Percentiles rank a stretch among this genome's conserved stretches.
phyloP scores from a whole-genome alignment of 2,329 filamentous ascomycete species.

The Aspergillus fructus region DNA sequence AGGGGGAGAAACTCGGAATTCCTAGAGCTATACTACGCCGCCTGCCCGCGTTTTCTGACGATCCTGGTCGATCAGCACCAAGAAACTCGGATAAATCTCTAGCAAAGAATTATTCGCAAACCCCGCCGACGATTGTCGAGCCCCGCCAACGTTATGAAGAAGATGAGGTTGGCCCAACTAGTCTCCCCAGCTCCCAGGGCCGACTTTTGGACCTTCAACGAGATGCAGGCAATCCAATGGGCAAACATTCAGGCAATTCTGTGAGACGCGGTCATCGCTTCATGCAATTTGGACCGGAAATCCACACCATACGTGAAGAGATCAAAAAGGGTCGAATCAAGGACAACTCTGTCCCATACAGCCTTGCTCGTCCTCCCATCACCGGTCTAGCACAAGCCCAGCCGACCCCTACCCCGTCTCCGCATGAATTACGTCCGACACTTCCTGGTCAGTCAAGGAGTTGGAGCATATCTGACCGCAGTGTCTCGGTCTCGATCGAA shows the following conservation, averaged over 20 bases:
- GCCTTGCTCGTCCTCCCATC: slow-evolving; percentile 40
- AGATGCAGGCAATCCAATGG: slow-evolving; percentile 4
- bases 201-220: slow-evolving; percentile 11
- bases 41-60: slow-evolving; percentile 37
- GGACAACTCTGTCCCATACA: slow-evolving; percentile 29
- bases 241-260: slow-evolving; percentile 5
- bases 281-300: slow-evolving; percentile 32
- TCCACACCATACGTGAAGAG: slow-evolving; percentile 23
- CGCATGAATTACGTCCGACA: slow-evolving; percentile 33
- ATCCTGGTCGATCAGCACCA: slow-evolving; percentile 30
- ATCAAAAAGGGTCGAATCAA: slow-evolving; percentile 26
- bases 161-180: slow-evolving; percentile 27
- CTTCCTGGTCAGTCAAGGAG: slow-evolving; percentile 47
- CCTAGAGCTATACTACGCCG: slow-evolving; percentile 31
- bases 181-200: slow-evolving; percentile 17
- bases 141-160: slow-evolving; percentile 37
- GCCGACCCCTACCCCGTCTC: slow-evolving; percentile 26
- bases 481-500: slow-evolving; percentile 36
- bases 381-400: slow-evolving; percentile 47
- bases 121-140: slow-evolving; percentile 55
- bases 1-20: slow-evolving; percentile 29
- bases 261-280: slow-evolving; percentile 20
- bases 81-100: slow-evolving; percentile 33
- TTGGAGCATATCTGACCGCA: slow-evolving; percentile 60
- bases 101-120: slow-evolving; percentile 43